A percentile compares a stretch with the other conserved stretches of the same genome.
Evolutionary conservation across 2,329 filamentous ascomycete species (phyloP).

Genomic region (Aspergillus chevalieri): DNA sequence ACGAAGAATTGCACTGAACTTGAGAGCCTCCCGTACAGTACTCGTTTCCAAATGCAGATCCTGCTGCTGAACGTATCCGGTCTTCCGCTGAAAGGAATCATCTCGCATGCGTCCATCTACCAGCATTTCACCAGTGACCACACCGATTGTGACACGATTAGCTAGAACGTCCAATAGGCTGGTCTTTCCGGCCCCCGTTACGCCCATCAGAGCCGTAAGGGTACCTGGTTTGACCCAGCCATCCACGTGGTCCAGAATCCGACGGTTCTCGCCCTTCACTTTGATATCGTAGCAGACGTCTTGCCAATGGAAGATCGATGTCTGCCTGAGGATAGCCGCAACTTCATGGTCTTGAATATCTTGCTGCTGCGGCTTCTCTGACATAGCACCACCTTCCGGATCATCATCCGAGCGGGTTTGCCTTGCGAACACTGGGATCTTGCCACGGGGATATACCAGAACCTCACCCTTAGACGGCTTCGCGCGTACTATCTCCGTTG

Average conservation of each 20-base stretch:
- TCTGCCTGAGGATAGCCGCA: conserved; percentile 65
- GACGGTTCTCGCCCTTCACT: conserved; percentile 66
- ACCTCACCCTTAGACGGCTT: conserved; percentile 70
- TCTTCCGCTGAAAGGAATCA: conserved; percentile 59
- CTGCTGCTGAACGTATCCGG: conserved; percentile 67
- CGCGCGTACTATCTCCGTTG: conserved; percentile 55
- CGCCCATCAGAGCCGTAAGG: conserved; percentile 82
- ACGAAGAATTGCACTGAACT: conserved; percentile 76
- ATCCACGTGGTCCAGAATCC: conserved; percentile 75
- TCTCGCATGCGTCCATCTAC: conserved; percentile 68
- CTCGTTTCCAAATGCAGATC: conserved; percentile 78
- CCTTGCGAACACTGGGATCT: conserved; percentile 47
- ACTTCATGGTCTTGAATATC: conserved; percentile 59
- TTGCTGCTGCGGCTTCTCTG: conserved; percentile 57
- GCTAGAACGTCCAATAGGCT: conserved; percentile 80
- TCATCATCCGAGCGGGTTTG: conserved; percentile 18
- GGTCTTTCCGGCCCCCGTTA: conserved; percentile 84
- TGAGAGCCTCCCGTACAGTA: conserved; percentile 79
- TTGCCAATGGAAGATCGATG: conserved; percentile 76
- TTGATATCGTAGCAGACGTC: conserved; percentile 75
- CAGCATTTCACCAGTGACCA: conserved; percentile 77
- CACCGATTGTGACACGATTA: conserved; percentile 75
- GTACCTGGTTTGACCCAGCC: conserved; percentile 92
- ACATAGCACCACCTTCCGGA: conserved; percentile 12
- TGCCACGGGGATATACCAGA: conserved; percentile 64